Evolutionary conservation across 2,329 filamentous ascomycete genomes (phyloP), one percentile per base, ranked within the genome.

Genomic region (Diaporthe caulivora): DNA sequence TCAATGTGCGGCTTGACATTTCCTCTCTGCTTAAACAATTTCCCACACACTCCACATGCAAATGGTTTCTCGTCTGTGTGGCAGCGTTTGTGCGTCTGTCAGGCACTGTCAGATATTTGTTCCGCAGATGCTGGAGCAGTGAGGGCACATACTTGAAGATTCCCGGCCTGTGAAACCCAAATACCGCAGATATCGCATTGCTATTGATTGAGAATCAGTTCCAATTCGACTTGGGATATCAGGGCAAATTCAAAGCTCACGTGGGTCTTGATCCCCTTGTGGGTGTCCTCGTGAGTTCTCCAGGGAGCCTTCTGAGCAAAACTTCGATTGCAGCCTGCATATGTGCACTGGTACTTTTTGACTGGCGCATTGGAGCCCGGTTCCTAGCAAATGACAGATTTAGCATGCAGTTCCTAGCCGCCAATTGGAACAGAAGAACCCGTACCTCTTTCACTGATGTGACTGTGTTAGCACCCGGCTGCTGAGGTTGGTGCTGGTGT

Each of bases 221-320:
- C 2, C 8, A 8, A 54, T 15, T 26, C 11, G 3, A 7, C n/a
- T 24, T 26, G 13, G 21, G 49, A 37, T 11, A 26, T n/a, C 44
- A 18, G 9, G 44, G 21, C 5, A 17, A 26, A 15, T 53, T 6
- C 18, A 2, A 42, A n/a, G 18, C 94, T 87, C 86, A 97, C 93
- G 81, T 96, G 98, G 74, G 96, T 96, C 81, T 95, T 97, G 70
- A 93, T 91, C 21, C 97, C 97, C 2, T 94, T 98, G 82, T 99
- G 97, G 6, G 93, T 92, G 76, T 95, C 90, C 58, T 90, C 92
- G 82, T 99, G 97, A 64, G 97, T 98, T 75, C 97, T 93, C 15
- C 98, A 88, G 78, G 98, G 96, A 1, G 95, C 98, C 84, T 96
- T 97, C 80, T 98, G 96, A 74, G 91, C 91, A 82, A 98, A 98